Conservation (phyloP, 192 early-diverging fungal genomes). For the Coemansia sp. region DNA sequence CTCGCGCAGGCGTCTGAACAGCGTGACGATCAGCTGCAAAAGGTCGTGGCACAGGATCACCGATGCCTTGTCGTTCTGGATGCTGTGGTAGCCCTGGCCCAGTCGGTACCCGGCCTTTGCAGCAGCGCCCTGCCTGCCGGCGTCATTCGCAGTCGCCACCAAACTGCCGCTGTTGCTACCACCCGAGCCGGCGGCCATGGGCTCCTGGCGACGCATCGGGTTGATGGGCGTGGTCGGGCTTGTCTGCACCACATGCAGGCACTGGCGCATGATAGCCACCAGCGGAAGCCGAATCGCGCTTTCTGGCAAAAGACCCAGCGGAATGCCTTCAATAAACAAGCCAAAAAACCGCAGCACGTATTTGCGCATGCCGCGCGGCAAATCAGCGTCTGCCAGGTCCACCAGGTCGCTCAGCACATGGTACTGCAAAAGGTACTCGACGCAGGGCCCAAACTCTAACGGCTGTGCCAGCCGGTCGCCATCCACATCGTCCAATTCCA, state of each 20-base stretch:
- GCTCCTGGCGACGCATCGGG: slow-evolving; percentile 22
- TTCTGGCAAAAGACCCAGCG: slow-evolving; percentile 44
- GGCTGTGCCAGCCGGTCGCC: slow-evolving; percentile 18
- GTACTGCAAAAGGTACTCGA: slow-evolving; percentile 50
- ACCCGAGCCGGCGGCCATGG: slow-evolving; percentile 1
- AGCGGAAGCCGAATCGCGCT: slow-evolving; percentile 49
- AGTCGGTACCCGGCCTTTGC: slow-evolving; percentile 10
- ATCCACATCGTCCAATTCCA: background rate
- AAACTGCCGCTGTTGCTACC: too few relatives aligned
- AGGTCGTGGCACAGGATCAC: slow-evolving; percentile 37
- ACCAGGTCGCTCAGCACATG: slow-evolving; percentile 45
- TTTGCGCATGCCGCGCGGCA: slow-evolving; percentile 42
- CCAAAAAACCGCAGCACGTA: slow-evolving; percentile 49
- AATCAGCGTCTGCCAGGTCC: slow-evolving; percentile 42
- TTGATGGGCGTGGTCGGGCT: slow-evolving; percentile 29
- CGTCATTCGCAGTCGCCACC: background rate
- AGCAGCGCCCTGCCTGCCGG: background rate
- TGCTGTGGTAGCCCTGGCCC: slow-evolving; percentile 29
- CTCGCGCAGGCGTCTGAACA: slow-evolving; percentile 41
- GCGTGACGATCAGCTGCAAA: slow-evolving; percentile 31
- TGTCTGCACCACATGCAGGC: slow-evolving; percentile 27
- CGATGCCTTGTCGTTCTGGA: slow-evolving; percentile 23
- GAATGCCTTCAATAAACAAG: slow-evolving; percentile 27
- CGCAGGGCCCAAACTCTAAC: slow-evolving; percentile 47
- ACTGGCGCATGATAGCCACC: slow-evolving; percentile 45